A percentile compares a stretch with the other conserved stretches of the same genome.
phyloP scores from a whole-genome alignment of 257 asterid species.

The Solanum etuberosum region DNA sequence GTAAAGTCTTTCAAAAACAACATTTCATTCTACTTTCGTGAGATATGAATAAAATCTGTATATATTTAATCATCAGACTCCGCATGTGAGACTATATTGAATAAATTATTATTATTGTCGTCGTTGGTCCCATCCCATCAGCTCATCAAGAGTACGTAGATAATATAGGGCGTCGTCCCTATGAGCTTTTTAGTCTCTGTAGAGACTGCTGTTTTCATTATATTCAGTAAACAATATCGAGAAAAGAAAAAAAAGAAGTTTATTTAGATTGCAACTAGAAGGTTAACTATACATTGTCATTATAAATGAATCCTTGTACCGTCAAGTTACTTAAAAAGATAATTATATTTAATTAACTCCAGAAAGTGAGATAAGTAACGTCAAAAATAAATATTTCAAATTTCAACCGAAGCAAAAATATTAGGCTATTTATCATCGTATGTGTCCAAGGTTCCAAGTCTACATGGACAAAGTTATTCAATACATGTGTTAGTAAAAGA shows the following conservation, averaged over 20 bases:
- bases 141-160: not conserved
- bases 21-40: no score
- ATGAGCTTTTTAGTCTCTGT: not conserved
- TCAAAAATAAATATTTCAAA: not conserved
- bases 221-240: not conserved
- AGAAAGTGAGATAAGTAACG: not conserved
- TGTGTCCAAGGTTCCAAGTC: not conserved
- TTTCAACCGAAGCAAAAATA: not conserved
- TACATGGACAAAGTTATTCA: not conserved
- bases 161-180: not conserved
- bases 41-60: not conserved
- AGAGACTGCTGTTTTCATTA: not conserved
- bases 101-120: not conserved
- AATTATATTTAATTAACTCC: not conserved
- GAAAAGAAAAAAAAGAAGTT: not conserved
- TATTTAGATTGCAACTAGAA: not conserved
- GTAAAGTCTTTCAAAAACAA: no score
- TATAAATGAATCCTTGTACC: not conserved
- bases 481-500: not conserved
- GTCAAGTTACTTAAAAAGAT: not conserved
- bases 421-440: not conserved
- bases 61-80: not conserved
- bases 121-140: not conserved
- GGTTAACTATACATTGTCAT: not conserved
- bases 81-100: rapidly evolving